Base-by-base conservation (phyloP, 1,139 yeast genomes). In the Sugiyamaella xylanicola region DNA sequence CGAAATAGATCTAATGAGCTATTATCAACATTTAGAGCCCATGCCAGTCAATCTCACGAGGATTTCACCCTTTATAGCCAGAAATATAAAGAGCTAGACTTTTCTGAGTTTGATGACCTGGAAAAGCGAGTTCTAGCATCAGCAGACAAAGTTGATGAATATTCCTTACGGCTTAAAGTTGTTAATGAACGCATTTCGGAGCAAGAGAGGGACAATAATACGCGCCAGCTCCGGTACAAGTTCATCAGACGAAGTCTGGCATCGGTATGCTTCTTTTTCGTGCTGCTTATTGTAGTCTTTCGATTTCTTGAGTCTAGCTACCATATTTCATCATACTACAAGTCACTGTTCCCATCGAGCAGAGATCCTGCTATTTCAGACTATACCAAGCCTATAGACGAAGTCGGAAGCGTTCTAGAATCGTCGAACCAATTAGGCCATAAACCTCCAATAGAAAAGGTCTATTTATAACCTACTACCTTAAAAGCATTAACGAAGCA, bases 141-240 rank as follows among this genome's bases (percentile, higher is more conserved):
- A 15, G 55, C 59, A 25, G 51, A 49, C 5, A 59, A 59, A 37
- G 61, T 66, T 8, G 66, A 63, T 1, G 66, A 63, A 16, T 66
- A 66, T 54, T 57, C 61, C 22, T 51, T 56, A 21, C 56, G 68
- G 1, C 58, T 66, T 48, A 52, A 46, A 9, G 48, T 47, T 1
- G 65, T 66, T 19, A 59, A 59, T 47, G 55, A 56, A 37, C 54
- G 61, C 35, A 63, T 66, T 9, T 55, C 52, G 2, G 54, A 56
- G n/a, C 65, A 61, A 54, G 68, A 66, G 41, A 51, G 55, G 27
- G 63, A 58, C n/a, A 61, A 64, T 32, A 56, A 56, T 35, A 58
- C 59, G 40, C 61, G 69, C 62, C 46, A 67, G 56, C 17, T 70
- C 65, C 43, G 77, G 7, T 53, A 56, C 41, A 49, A 55, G 41